A percentile compares a stretch with the other conserved stretches of the same genome.
These are phyloP conservation scores for Leccinum longicurvipes DNA, from an alignment of 768 basidiomycete species.

Conservation along the genomic window DNA sequence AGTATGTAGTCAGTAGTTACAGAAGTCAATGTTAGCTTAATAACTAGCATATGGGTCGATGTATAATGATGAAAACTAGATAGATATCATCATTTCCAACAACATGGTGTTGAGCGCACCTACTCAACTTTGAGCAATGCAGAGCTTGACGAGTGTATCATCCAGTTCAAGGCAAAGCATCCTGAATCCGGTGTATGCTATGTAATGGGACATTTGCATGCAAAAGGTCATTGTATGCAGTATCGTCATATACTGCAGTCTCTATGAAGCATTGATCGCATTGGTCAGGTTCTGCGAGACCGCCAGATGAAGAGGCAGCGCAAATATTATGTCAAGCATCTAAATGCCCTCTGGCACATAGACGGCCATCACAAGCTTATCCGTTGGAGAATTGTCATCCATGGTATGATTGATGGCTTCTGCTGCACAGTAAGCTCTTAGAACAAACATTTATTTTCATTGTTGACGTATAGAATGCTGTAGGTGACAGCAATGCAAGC, in stretches of 20 bases:
- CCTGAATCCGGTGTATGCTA: not conserved
- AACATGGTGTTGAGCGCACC: not conserved
- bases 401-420: not conserved
- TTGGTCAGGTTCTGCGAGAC: not conserved
- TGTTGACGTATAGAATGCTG: not conserved
- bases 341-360: not conserved
- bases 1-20: no score
- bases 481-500: not conserved
- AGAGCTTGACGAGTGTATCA: not conserved
- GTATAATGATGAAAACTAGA: no score
- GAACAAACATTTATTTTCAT: not conserved
- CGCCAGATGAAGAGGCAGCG: not conserved
- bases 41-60: no score
- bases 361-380: not conserved
- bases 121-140: slow-evolving; percentile 8
- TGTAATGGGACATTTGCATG: not conserved
- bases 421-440: not conserved
- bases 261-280: not conserved
- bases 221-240: not conserved
- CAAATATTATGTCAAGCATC: not conserved
- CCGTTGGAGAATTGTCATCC: not conserved
- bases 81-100: no score
- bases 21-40: no score
- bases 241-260: not conserved
- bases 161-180: not conserved